Evolutionary conservation across 495 filamentous ascomycete genomes (phyloP).

Genomic region (Xylaria telfairii): DNA sequence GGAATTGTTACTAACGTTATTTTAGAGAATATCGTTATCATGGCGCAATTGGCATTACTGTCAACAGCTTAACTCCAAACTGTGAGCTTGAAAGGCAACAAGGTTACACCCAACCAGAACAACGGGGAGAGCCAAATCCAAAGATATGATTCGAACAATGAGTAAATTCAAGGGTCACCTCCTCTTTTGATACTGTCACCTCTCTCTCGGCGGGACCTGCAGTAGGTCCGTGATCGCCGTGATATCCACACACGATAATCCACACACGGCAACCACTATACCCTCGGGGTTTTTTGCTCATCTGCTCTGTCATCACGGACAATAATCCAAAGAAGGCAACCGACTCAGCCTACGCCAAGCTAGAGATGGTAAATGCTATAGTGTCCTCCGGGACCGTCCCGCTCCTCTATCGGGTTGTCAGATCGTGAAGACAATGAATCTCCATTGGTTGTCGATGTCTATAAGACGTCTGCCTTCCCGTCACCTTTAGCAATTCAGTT

Average conservation of each 20-base stretch:
- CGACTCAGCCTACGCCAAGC: constrained; percentile 14
- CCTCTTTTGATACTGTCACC: not conserved
- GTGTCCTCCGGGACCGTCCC: constrained; percentile 2
- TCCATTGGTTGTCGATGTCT: constrained; percentile 8
- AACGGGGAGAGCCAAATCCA: not conserved
- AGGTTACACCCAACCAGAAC: not conserved
- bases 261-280: constrained; percentile 15
- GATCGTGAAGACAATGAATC: not conserved
- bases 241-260: constrained; percentile 14
- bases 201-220: constrained; percentile 12
- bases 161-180: constrained; percentile 11
- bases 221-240: constrained; percentile 17
- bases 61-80: not conserved
- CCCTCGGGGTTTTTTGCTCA: not conserved
- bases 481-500: constrained; percentile 20
- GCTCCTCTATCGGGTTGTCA: constrained; percentile 11
- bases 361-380: constrained; percentile 4
- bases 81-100: not conserved
- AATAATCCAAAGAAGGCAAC: constrained; percentile 18
- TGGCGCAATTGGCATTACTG: not conserved
- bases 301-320: constrained; percentile 9
- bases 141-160: constrained; percentile 6
- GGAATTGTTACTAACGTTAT: not conserved
- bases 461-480: constrained; percentile 22
- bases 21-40: not conserved